Percentiles rank a stretch among this genome's conserved stretches.
These are phyloP conservation scores for Flaveria robusta DNA, from an alignment of 129 eudicot species.

Conservation along the genomic window DNA sequence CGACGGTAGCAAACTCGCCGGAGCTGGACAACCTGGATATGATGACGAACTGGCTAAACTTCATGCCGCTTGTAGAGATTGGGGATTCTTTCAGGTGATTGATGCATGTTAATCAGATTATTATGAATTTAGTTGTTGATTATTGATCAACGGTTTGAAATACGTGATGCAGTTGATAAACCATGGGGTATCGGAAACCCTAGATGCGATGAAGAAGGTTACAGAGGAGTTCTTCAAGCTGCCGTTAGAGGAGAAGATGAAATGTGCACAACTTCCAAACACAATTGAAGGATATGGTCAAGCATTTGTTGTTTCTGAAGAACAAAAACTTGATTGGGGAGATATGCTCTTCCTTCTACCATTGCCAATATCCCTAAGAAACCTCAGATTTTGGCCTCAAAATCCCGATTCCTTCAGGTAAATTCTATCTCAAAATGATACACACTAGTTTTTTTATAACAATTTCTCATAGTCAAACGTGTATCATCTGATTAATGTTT, in stretches of 20 bases:
- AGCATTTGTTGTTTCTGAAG: slow-evolving; percentile 54
- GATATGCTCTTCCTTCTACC: slow-evolving; percentile 48
- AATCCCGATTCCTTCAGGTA: slow-evolving; percentile 51
- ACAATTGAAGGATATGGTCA: slow-evolving; percentile 59
- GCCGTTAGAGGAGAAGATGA: slow-evolving; percentile 59
- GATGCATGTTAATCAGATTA: background rate
- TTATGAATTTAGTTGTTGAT: too few relatives aligned
- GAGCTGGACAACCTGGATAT: slow-evolving; percentile 17
- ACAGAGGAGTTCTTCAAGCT: slow-evolving; percentile 48
- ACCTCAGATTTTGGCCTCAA: slow-evolving; percentile 50
- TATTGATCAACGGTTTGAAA: background rate
- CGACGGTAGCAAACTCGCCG: slow-evolving; percentile 41
- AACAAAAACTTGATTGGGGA: slow-evolving; percentile 64
- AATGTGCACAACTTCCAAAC: slow-evolving; percentile 39
- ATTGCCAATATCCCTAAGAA: slow-evolving; percentile 36
- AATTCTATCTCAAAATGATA: background rate
- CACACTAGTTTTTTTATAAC: background rate
- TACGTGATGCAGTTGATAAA: slow-evolving; percentile 44
- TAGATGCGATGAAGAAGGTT: slow-evolving; percentile 51
- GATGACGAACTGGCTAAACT: slow-evolving; percentile 46
- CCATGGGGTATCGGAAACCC: slow-evolving; percentile 41
- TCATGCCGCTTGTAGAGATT: slow-evolving; percentile 54
- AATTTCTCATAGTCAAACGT: background rate
- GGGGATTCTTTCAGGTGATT: slow-evolving; percentile 67
- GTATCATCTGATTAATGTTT: too few relatives aligned